Evolutionary conservation across 257 asterid genomes (phyloP).

Genomic region (Petunia axillaris): DNA sequence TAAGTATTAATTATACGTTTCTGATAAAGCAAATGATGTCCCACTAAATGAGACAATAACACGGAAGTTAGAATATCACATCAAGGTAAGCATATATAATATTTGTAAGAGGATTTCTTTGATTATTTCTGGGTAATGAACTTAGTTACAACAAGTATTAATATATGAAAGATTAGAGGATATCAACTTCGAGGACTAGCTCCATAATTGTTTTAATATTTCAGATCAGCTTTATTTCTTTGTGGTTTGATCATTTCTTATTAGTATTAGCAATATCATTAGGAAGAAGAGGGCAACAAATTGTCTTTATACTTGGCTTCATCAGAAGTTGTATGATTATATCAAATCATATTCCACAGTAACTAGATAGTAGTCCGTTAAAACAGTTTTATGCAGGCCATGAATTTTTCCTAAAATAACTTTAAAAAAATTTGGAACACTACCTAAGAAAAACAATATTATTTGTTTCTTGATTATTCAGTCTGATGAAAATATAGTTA

Average conservation of each 20-base stretch:
- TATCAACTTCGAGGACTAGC: neutral
- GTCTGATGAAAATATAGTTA: constrained; percentile 9
- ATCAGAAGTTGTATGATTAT: neutral
- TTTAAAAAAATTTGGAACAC: neutral
- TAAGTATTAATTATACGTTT: neutral
- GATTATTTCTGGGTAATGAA: neutral
- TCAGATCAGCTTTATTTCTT: neutral
- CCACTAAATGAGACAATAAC: neutral
- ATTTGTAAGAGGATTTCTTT: neutral
- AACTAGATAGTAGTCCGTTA: neutral
- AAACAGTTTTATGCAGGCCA: constrained; percentile 20
- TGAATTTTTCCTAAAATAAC: neutral
- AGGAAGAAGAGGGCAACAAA: constrained; percentile 24
- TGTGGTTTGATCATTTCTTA: neutral
- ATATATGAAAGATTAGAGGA: neutral
- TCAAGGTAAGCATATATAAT: neutral
- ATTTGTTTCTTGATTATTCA: neutral
- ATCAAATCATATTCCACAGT: constrained; percentile 1
- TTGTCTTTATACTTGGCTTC: constrained; percentile 33
- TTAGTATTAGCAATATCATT: neutral
- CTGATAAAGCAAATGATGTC: too few species aligned
- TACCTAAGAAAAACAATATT: neutral
- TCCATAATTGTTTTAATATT: neutral
- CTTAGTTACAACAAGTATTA: neutral
- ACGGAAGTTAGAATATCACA: neutral